A percentile compares a stretch with the other conserved stretches of the same genome.
These are phyloP conservation scores for Crassisporium funariophilum DNA, from an alignment of 768 basidiomycete genomes.

Conservation along the genomic window DNA sequence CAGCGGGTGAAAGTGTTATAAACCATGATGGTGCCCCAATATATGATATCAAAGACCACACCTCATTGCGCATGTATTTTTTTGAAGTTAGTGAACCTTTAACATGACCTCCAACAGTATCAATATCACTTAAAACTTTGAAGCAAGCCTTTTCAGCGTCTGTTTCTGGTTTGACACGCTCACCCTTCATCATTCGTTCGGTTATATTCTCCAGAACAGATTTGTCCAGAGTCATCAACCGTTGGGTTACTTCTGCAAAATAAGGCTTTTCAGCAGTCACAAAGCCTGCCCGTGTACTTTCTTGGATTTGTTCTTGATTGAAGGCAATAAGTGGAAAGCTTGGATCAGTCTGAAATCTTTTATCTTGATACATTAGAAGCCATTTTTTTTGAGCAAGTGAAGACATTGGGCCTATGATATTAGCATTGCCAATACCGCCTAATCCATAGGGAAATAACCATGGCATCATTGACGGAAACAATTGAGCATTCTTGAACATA, in stretches of 20 bases:
- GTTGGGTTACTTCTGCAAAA: conserved; percentile 26
- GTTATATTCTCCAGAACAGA: conserved; percentile 20
- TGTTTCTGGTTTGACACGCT: conserved; percentile 25
- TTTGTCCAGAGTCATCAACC: conserved; percentile 24
- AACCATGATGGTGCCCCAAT: conserved; percentile 35
- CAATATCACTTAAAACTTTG: conserved; percentile 32
- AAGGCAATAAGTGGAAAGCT: conserved; percentile 41
- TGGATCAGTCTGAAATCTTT: conserved; percentile 37
- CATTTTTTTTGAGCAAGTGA: conserved; percentile 21
- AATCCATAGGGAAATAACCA: conserved; percentile 42
- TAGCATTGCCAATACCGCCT: conserved; percentile 27
- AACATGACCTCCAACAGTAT: conserved; percentile 34
- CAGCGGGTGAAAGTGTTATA: conserved; percentile 34
- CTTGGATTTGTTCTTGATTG: conserved; percentile 41
- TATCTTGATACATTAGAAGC: conserved; percentile 39
- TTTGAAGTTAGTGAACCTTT: conserved; percentile 29
- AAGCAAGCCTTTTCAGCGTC: conserved; percentile 38
- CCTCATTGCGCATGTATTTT: conserved; percentile 31
- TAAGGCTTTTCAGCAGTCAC: conserved; percentile 24
- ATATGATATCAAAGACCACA: conserved; percentile 28
- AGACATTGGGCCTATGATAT: too few species aligned
- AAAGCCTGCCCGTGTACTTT: conserved; percentile 25
- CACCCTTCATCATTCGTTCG: conserved; percentile 22
- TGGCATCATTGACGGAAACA: conserved; percentile 40
- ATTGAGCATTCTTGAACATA: conserved; percentile 30